Base-by-base conservation (phyloP, 495 filamentous ascomycete genomes). In the Neurospora africana region DNA sequence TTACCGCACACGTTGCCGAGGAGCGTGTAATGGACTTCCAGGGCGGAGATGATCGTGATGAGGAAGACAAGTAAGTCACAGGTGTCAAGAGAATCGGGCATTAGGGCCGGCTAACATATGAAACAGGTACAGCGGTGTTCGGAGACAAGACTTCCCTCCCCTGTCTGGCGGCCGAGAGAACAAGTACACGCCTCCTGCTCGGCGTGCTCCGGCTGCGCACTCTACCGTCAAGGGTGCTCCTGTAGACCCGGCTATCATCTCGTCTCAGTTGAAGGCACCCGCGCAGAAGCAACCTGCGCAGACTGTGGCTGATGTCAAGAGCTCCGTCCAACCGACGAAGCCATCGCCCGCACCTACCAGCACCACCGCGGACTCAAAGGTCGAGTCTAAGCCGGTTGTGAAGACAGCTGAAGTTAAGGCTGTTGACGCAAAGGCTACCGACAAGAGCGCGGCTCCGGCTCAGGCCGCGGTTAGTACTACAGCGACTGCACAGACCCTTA, bases 111-210 rank as follows among this genome's bases (percentile, higher is more conserved):
- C 70, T 80, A 70, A 79, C 86, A 72, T 70, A 71, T 40, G 36
- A 65, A 71, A 77, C 75, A 94, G 91, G 78, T 98, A 97, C 79
- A 97, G 94, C 79, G 94, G 94, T 77, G 95, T 99, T 23, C 91
- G 88, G 44, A 90, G 95, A 69, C 86, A 88, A 75, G 86, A 88
- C 30, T 92, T 92, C 76, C 88, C 90, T n/a, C 87, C 91, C 10
- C 82, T 94, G 47, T 74, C 81, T 47, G 81, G 74, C 72, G 53
- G 53, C 53, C 80, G 80, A 13, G 88, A 89, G 70, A 93, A 92
- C 80, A 93, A 91, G 77, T 99, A 98, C 77, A 97, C 91, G 1
- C 94, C 95, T 10, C 95, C 95, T 23, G 94, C 92, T 15, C 87
- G 91, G 71, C 89, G 95, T 74, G 90, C 93, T 37, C 91, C 92